Conservation (phyloP, 768 basidiomycete species). For the Neoboletus subvelutipes region DNA sequence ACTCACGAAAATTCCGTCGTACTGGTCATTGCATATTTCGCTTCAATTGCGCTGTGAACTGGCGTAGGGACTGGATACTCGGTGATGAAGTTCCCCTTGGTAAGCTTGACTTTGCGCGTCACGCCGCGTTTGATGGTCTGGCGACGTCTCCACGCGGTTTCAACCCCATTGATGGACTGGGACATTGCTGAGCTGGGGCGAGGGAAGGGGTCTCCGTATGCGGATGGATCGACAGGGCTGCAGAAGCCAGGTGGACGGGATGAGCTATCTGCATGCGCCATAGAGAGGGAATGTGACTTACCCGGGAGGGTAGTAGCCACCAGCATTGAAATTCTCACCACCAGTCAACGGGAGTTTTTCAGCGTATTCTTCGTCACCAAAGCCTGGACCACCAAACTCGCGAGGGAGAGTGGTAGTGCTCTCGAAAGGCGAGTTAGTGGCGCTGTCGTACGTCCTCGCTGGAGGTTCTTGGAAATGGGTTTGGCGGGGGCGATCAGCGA, state of each 20-base stretch:
- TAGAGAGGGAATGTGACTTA: conserved; percentile 36
- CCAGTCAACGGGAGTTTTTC: conserved; percentile 77
- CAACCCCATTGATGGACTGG: conserved; percentile 53
- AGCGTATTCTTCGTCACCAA: conserved; percentile 66
- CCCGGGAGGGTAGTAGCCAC: conserved; percentile 72
- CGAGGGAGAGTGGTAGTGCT: conserved; percentile 57
- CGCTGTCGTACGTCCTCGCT: conserved; percentile 41
- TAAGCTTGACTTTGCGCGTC: conserved; percentile 92
- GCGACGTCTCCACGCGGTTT: conserved; percentile 68
- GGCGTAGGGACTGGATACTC: conserved; percentile 89
- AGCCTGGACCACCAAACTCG: conserved; percentile 46
- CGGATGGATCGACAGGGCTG: conserved; percentile 53
- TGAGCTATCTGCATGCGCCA: background rate
- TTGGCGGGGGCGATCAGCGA: conserved; percentile 64
- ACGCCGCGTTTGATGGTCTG: conserved; percentile 92
- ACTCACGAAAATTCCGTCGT: conserved; percentile 91
- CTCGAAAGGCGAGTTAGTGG: conserved; percentile 48
- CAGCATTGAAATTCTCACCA: conserved; percentile 53
- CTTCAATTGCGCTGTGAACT: conserved; percentile 78
- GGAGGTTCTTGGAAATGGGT: conserved; percentile 61
- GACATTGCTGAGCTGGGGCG: conserved; percentile 55
- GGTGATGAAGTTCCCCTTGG: conserved; percentile 88
- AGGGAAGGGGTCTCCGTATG: conserved; percentile 66
- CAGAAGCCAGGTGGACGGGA: conserved; percentile 11
- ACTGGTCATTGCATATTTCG: conserved; percentile 67